Base-by-base conservation (phyloP, 164 flowering plant genomes). In the Nymphaea thermarum region DNA sequence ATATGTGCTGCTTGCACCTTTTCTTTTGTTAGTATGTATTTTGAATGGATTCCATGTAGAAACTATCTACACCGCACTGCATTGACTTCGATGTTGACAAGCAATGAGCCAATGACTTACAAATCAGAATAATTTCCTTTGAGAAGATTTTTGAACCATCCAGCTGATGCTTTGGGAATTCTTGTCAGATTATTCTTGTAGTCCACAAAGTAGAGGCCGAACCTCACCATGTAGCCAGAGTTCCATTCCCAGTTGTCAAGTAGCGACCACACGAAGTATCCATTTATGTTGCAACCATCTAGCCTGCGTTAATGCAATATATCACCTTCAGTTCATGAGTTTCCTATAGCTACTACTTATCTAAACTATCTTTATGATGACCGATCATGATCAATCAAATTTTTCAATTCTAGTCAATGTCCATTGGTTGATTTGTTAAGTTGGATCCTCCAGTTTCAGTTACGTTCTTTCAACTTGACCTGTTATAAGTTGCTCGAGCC, bases 201-300 rank as follows among this genome's bases (percentile, higher is more conserved):
- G 75, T 90, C 96, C 65, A 93, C 88, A 73, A 71, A 86, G 74
- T 90, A 88, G 67, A 93, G 88, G 66, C 98, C 93, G 64, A 93
- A 90, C 8, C 93, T 78, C 15, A 82, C 88, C 0, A 90, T 86
- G 71, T 90, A 90, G 12, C 96, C 96, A 5, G 73, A 71, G 81
- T 88, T 90, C 96, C 96, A 90, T 72, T 90, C 96, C 95, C 98
- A 93, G 80, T 90, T 90, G 74, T 93, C 98, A 4, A 93, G 90
- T 82, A 93, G 74, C 4, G 96, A 88, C 98, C 98, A 93, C 18
- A 80, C 85, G 65, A 90, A 93, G 64, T 93, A 93, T 36, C 96
- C 98, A 0, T 77, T 82, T 5, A 90, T 80, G 53, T 88, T 77
- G 45, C 95, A 93, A 16, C 78, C 79, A 43, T 90, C 95, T 75